phyloP scores from a whole-genome alignment of 306 rosid genomes.

The Mucuna pruriens region DNA sequence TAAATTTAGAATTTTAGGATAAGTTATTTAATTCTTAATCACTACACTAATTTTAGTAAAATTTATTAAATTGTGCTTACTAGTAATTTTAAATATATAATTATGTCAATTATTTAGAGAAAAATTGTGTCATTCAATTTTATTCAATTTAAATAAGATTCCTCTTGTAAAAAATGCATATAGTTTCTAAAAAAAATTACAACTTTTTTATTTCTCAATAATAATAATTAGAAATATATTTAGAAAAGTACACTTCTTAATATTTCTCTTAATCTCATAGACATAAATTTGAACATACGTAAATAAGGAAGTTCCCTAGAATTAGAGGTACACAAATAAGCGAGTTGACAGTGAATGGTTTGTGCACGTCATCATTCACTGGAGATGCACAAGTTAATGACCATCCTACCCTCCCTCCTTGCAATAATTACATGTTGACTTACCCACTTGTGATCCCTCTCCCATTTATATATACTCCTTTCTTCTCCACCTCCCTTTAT shows the following conservation, averaged over 20 bases:
- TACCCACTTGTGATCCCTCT: slow-evolving; percentile 35
- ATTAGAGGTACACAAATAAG: slow-evolving; percentile 38
- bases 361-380: slow-evolving; percentile 54
- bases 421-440: slow-evolving; percentile 63
- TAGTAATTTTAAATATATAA: no score
- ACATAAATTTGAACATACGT: not conserved
- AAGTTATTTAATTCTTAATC: no score
- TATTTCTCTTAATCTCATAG: not conserved
- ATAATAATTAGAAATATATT: not conserved
- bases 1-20: no score
- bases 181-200: no score
- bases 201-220: not conserved
- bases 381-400: not conserved
- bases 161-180: no score
- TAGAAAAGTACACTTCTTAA: not conserved
- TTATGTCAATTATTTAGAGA: no score
- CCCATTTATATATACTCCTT: slow-evolving; percentile 50
- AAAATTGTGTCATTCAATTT: no score
- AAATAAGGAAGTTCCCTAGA: not conserved
- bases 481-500: slow-evolving; percentile 29
- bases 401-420: slow-evolving; percentile 20
- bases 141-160: no score
- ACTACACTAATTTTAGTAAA: no score
- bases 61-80: no score
- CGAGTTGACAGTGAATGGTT: slow-evolving; percentile 49